Evolutionary conservation across 495 filamentous ascomycete species (phyloP).

Genomic region (Bombardia bombarda): DNA sequence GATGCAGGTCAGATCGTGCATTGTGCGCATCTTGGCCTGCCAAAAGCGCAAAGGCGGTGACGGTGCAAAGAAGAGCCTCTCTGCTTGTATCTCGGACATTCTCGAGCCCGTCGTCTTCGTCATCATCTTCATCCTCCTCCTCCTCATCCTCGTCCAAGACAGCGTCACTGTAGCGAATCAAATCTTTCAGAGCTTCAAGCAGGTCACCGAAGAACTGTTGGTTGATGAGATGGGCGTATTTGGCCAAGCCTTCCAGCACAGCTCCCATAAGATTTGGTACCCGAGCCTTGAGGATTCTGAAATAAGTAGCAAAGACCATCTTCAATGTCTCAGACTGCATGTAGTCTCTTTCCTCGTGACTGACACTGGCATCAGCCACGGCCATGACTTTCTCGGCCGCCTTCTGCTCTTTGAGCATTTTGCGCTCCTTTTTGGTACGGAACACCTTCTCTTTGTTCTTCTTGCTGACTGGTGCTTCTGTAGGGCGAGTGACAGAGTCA

Average conservation of each 20-base stretch:
- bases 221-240: constrained; percentile 92
- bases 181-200: constrained; percentile 85
- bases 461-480: constrained; percentile 43
- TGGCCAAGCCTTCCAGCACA: constrained; percentile 76
- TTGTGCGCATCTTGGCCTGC: constrained; percentile 80
- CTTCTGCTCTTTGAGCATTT: constrained; percentile 70
- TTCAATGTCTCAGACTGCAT: constrained; percentile 93
- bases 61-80: constrained; percentile 86
- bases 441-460: constrained; percentile 60
- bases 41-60: constrained; percentile 89
- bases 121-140: constrained; percentile 18
- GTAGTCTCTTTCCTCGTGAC: constrained; percentile 82
- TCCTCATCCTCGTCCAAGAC: constrained; percentile 25
- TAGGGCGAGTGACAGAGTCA: constrained; percentile 56
- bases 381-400: constrained; percentile 87
- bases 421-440: constrained; percentile 43
- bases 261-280: constrained; percentile 81
- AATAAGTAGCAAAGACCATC: constrained; percentile 89
- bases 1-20: constrained; percentile 53
- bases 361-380: constrained; percentile 82
- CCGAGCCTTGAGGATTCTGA: constrained; percentile 81
- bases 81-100: constrained; percentile 60
- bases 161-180: constrained; percentile 62
- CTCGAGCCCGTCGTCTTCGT: constrained; percentile 24
- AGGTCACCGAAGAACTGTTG: constrained; percentile 97